Base-by-base conservation (phyloP, 345 rosid genomes). In the Alliaria petiolata region DNA sequence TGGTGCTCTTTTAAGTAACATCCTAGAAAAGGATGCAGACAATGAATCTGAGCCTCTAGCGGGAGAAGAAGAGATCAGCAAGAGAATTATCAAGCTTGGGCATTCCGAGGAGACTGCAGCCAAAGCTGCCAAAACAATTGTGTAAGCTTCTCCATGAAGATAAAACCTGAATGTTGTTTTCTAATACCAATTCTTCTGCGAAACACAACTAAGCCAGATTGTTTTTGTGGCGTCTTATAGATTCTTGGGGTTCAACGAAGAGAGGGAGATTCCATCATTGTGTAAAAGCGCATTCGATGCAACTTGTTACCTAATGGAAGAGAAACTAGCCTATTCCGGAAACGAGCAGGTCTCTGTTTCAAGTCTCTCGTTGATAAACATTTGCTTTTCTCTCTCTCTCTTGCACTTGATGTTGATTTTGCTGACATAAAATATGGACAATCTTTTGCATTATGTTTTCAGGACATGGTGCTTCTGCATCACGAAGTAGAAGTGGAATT, bases 381-480 rank as follows among this genome's bases (percentile, higher is more conserved):
- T 44, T 20, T 15, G 8, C 11, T 45, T 45, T 9, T 55, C 39
- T 63, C 31, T 51, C 42, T 1, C 25, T 57, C 19, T 38, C 46
- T 55, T 35, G 16, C 19, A 51, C 19, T 66, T 44, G 47, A 39
- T 59, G 53, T 58, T 65, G 49, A 33, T 42, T 68, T 62, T 7
- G n/a, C 55, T 52, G 16, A 62, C 30, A 53, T 61, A 9, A 33
- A 5, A 35, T 31, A 16, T 33, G 43, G 34, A 40, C 53, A 51
- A 46, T 50, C 65, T 49, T 14, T 33, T 70, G 12, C n/a, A 17
- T 46, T 53, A 62, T 64, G 33, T 74, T 49, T 45, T 57, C 83
- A 93, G 98, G 98, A 93, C 77, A 91, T 93, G 97, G 96, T 93
- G 67, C 91, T 93, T 82, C 67, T 93, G 79, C 95, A 89, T 80